Evolutionary conservation across 2,329 filamentous ascomycete genomes (phyloP).

Genomic region (Trichoderma hamatum): DNA sequence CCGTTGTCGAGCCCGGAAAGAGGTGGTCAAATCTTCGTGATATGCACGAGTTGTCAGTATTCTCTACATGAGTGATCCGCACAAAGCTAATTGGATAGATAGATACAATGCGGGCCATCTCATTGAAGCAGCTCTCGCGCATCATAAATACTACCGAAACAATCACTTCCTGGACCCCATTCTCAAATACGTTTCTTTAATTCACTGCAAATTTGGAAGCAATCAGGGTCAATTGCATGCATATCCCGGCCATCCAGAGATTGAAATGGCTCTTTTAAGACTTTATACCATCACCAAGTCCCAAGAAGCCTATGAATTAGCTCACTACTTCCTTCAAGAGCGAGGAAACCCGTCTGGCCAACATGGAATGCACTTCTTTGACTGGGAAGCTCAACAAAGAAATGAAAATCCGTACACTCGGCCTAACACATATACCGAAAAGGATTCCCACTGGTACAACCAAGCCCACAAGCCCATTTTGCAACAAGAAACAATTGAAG

Average conservation of each 20-base stretch:
- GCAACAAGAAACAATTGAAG: slow-evolving; percentile 1
- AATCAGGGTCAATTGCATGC: not conserved
- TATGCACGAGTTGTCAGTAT: not conserved
- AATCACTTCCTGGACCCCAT: not conserved
- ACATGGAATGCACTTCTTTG: not conserved
- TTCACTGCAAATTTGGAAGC: not conserved
- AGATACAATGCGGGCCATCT: slow-evolving; percentile 7
- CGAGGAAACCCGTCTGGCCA: not conserved
- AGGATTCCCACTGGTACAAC: not conserved
- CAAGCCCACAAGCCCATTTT: slow-evolving; percentile 6
- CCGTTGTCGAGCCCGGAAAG: not conserved
- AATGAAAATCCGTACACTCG: not conserved
- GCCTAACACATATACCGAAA: not conserved
- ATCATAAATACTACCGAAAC: not conserved
- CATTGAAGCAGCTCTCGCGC: slow-evolving; percentile 6
- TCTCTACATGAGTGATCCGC: not conserved
- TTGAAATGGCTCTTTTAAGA: not conserved
- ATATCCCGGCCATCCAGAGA: not conserved
- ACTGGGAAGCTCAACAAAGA: not conserved
- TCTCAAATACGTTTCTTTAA: not conserved
- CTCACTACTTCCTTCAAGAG: not conserved
- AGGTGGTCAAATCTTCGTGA: not conserved
- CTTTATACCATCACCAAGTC: not conserved
- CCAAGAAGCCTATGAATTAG: not conserved
- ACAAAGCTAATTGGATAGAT: not conserved